Base-by-base conservation (phyloP, 129 eudicot species). In the Logfia minima region DNA sequence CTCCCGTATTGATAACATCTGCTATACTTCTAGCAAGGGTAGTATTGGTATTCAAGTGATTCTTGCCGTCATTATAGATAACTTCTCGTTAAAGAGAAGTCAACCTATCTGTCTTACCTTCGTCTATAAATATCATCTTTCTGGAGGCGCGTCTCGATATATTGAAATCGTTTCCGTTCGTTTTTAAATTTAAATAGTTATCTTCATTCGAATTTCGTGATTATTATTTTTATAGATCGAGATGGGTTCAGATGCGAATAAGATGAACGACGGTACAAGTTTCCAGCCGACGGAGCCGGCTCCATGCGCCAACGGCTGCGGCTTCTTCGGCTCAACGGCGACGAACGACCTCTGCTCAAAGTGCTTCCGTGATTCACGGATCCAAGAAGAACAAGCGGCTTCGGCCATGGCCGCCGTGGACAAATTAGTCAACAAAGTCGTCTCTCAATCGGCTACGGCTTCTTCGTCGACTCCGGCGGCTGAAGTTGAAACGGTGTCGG, bases 281-380 rank as follows among this genome's bases (percentile, higher is more conserved):
- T 86, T 71, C 69, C 86, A 85, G 23, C 86, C 89, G n/a, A 74
- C 90, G 6, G 89, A 88, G 82, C 86, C 89, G 48, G 22, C 60
- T 3, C 81, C 59, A 0, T 92, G 97, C 82, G 90, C 88, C 34
- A 92, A 89, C 84, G 92, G 96, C 11, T 92, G 97, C 83, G 96
- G 96, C 26, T 89, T 92, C 69, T 92, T 87, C 82, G 97, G 96
- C 39, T n/a, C 90, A 55, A 79, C 97, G 56, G 79, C 88, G 21
- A 89, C 91, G 34, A 89, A 75, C 79, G 82, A 88, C 16, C 68
- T 92, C 1, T 92, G 97, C 76, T 92, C 97, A 1, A 92, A 92
- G 84, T 92, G 97, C 52, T 87, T 45, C 80, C 41, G 86, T 24
- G 89, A 87, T 8, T n/a, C 58, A 1, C 79, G 71, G 4, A 71